Conservation (phyloP, 2,329 filamentous ascomycete genomes). For the Rasamsonia emersonii region DNA sequence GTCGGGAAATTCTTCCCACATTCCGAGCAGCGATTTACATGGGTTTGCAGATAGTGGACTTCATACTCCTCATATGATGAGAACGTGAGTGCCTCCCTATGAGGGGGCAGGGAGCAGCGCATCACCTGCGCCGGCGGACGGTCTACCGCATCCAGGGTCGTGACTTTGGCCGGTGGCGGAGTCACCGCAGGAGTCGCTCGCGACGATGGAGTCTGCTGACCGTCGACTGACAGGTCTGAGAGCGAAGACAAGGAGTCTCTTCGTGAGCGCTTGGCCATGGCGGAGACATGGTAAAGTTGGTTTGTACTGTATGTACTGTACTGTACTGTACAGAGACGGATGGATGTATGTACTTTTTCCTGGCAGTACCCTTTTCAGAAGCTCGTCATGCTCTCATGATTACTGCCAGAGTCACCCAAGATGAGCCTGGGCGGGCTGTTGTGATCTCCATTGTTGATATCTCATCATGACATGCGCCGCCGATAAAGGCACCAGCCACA, state of each 20-base stretch:
- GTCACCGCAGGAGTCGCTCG: constrained; percentile 16
- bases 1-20: constrained; percentile 86
- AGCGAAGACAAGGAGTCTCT: constrained; percentile 40
- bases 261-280: constrained; percentile 55
- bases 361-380: no score
- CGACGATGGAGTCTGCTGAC: constrained; percentile 18
- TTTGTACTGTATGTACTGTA: not conserved
- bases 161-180: constrained; percentile 43
- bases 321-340: no score
- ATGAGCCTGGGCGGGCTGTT: no score
- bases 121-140: constrained; percentile 45
- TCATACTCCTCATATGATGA: constrained; percentile 72
- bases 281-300: not conserved
- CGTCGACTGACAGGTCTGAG: constrained; percentile 20
- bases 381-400: no score
- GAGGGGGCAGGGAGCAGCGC: constrained; percentile 74
- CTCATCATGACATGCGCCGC: no score
- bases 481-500: no score
- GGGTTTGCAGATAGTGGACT: constrained; percentile 70
- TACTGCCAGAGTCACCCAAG: no score
- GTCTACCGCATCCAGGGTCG: constrained; percentile 46
- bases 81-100: constrained; percentile 63
- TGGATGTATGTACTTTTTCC: no score
- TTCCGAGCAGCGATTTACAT: constrained; percentile 75
- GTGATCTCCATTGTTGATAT: no score